Evolutionary conservation across 768 basidiomycete genomes (phyloP), one percentile per base, ranked within the genome.

Genomic region (Amanita phalloides): DNA sequence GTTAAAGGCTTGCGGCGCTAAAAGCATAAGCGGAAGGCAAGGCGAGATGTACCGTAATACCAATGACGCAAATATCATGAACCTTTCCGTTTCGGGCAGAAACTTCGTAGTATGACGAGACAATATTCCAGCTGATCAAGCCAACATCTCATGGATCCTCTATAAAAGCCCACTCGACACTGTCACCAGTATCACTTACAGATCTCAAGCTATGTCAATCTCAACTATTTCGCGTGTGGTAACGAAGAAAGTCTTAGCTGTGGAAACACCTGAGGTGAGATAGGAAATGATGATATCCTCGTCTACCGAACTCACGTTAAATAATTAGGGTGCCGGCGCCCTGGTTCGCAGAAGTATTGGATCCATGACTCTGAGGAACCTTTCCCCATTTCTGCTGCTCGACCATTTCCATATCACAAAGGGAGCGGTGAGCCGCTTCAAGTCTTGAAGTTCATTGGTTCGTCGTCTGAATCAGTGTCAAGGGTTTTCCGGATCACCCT

Each of bases 401-500:
- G 87, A 90, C 62, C 84, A 93, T 61, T 90, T 90, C 61, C 79
- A 82, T 59, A 75, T 87, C 51, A 66, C 69, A 0, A 65, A 78
- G 60, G 86, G 87, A 45, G 84, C 84, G 6, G 86, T 86, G 60
- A 53, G 82, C 67, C 21, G 2, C 55, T 21, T 49, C 44, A 14
- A 30, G 33, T 10, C 32, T 25, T 23, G 13, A 25, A 46, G 14
- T 38, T 21, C 23, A n/a, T 45, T 35, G 9, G 23, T 43, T 14
- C 30, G 37, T 50, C 28, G 50, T 53, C 36, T 51, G 41, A 33
- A 7, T n/a, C 17, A 28, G 13, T n/a, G 6, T 20, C 3, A 53
- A 86, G 84, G 87, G 89, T 3, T 92, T 95, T 60, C 89, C 90
- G 10, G 94, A 96, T 62, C 93, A 95, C 63, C 91, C 93, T 2